Conservation (phyloP, 805 yeast species). For the Schizosaccharomyces cryophilus region DNA sequence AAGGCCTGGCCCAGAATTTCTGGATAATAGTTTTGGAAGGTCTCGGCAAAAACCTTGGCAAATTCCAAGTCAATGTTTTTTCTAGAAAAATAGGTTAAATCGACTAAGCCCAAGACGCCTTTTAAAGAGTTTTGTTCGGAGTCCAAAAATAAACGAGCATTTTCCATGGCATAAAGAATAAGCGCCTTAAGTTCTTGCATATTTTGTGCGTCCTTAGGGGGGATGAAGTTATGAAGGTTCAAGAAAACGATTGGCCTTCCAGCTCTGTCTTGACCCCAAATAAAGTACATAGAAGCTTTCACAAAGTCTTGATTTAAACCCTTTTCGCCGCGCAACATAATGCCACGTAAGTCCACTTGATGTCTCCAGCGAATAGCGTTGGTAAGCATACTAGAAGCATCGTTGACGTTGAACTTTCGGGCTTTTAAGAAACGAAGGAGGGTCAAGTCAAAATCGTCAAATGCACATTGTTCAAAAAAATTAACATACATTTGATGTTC, state of each 20-base stretch:
- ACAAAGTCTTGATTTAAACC: background rate
- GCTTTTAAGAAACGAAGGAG: background rate
- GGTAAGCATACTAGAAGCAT: background rate
- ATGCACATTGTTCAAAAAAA: background rate
- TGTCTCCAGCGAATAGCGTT: background rate
- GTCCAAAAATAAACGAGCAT: background rate
- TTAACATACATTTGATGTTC: background rate
- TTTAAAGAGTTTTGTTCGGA: background rate
- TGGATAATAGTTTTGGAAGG: conserved; percentile 1
- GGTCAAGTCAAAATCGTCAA: background rate
- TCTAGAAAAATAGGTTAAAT: background rate
- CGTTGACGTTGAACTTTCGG: background rate
- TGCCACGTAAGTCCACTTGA: background rate
- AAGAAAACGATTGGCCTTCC: conserved; percentile 2
- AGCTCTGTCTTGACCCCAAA: conserved; percentile 1
- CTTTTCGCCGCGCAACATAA: background rate
- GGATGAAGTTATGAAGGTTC: background rate
- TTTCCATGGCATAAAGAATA: background rate
- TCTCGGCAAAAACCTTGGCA: background rate
- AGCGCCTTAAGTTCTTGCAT: background rate
- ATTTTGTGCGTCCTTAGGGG: background rate
- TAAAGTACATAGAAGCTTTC: background rate
- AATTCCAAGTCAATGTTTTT: conserved; percentile 1
- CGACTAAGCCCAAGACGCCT: background rate
- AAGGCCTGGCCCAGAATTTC: conserved; percentile 1